Percentiles rank a stretch among this genome's conserved stretches.
Conservation (phyloP, 108 stramenopile species). For the Craspedostauros australis region DNA sequence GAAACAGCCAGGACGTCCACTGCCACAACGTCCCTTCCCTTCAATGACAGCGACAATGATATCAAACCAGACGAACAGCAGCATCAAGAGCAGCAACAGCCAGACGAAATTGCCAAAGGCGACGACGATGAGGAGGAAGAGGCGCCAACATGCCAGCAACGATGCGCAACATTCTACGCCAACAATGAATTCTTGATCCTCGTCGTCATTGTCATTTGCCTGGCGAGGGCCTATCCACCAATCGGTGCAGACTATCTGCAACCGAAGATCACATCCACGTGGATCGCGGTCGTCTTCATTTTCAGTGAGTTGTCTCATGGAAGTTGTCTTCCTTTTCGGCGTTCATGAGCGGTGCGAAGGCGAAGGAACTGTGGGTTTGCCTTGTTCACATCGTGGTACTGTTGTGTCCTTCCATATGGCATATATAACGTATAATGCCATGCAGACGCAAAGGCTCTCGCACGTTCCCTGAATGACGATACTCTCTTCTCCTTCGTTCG, state of each 20-base stretch:
- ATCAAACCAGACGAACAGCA: too few species aligned
- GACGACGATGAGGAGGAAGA: background rate
- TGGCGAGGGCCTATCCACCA: conserved; percentile 80
- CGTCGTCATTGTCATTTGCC: conserved; percentile 44
- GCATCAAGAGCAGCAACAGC: too few species aligned
- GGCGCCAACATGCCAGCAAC: background rate
- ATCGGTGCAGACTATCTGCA: conserved; percentile 66
- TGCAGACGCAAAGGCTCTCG: too few species aligned
- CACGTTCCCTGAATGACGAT: too few species aligned
- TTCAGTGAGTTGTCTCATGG: conserved; percentile 48
- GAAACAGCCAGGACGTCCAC: too few species aligned
- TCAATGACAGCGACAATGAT: too few species aligned
- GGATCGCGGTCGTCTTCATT: conserved; percentile 74
- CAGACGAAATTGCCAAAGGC: too few species aligned
- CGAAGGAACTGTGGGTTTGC: too few species aligned
- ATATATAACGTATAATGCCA: too few species aligned
- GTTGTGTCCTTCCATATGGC: too few species aligned
- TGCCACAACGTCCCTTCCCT: too few species aligned
- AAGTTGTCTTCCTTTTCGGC: background rate
- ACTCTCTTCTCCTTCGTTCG: too few species aligned
- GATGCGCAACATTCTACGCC: conserved; percentile 11
- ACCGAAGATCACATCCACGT: conserved; percentile 72
- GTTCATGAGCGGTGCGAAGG: background rate
- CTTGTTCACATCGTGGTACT: background rate
- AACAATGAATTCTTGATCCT: conserved; percentile 54